phyloP scores from a whole-genome alignment of 1,139 yeast species.

The Hemisphaericaspora lyxosophila region DNA sequence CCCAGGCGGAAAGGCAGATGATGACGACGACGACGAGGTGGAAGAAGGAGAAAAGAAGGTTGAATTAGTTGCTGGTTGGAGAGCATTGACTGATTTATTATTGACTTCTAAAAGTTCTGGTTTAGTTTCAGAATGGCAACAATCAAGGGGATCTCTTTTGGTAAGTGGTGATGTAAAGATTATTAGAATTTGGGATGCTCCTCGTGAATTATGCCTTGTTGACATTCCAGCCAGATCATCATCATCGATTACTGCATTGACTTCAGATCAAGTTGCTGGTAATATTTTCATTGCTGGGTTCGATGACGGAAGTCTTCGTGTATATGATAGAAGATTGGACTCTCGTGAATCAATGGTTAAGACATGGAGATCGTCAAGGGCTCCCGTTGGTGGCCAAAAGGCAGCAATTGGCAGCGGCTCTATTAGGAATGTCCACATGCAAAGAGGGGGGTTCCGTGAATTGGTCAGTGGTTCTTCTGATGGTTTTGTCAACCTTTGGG shows the following conservation, averaged over 20 bases:
- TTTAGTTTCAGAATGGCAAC: constrained; percentile 93
- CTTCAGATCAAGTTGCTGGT: constrained; percentile 97
- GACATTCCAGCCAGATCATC: constrained; percentile 93
- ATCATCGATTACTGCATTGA: constrained; percentile 81
- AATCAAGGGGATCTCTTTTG: constrained; percentile 83
- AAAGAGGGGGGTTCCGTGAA: constrained; percentile 93
- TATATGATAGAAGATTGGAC: constrained; percentile 85
- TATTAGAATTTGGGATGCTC: constrained; percentile 95
- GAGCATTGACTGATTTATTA: constrained; percentile 84
- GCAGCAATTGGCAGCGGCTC: constrained; percentile 40
- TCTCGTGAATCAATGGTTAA: constrained; percentile 84
- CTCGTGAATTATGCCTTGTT: constrained; percentile 79
- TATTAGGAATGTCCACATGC: constrained; percentile 86
- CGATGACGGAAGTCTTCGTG: constrained; percentile 87
- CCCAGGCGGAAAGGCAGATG: constrained; percentile 12
- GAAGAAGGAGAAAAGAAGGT: constrained; percentile 29
- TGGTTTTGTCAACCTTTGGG: constrained; percentile 89
- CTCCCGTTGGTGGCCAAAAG: constrained; percentile 12
- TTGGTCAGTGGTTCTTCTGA: constrained; percentile 80
- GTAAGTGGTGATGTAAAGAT: constrained; percentile 96
- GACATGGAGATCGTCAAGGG: constrained; percentile 57
- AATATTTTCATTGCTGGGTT: constrained; percentile 88
- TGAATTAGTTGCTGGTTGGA: constrained; percentile 83
- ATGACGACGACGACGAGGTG: constrained; percentile 38
- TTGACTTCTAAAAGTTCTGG: constrained; percentile 83